phyloP scores from a whole-genome alignment of 2,329 filamentous ascomycete species.

The Colletotrichum liaoningense region DNA sequence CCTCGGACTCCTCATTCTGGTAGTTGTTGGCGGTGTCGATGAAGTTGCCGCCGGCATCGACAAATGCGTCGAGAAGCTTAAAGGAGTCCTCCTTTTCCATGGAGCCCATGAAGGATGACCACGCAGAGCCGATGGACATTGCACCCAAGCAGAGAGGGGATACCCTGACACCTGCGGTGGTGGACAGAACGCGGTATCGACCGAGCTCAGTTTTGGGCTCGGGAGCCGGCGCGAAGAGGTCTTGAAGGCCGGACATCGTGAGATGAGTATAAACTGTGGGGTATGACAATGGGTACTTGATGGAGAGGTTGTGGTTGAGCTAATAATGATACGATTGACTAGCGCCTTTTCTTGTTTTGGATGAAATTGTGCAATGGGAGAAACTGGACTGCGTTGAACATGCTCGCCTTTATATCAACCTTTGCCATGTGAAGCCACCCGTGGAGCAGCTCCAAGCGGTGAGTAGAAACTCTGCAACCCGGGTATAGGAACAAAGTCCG shows the following conservation, averaged over 20 bases:
- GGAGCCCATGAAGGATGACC: slow-evolving; percentile 59
- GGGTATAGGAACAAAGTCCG: slow-evolving; percentile 10
- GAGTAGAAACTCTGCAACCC: neutral
- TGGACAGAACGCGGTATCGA: slow-evolving; percentile 62
- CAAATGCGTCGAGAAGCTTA: slow-evolving; percentile 68
- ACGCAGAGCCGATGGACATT: slow-evolving; percentile 63
- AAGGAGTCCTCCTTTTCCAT: slow-evolving; percentile 66
- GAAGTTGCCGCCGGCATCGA: slow-evolving; percentile 72
- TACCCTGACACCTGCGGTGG: slow-evolving; percentile 61
- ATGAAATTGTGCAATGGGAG: neutral
- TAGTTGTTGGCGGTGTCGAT: slow-evolving; percentile 74
- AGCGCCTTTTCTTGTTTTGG: neutral
- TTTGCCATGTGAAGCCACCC: neutral
- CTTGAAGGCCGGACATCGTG: slow-evolving; percentile 21
- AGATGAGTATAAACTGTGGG: neutral
- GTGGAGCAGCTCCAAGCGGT: neutral
- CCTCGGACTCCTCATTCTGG: slow-evolving; percentile 67
- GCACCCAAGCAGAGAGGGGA: slow-evolving; percentile 64
- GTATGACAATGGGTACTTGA: neutral
- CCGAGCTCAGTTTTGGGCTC: slow-evolving; percentile 62
- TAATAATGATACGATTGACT: neutral
- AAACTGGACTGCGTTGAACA: neutral
- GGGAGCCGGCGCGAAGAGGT: slow-evolving; percentile 42
- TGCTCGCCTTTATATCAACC: slow-evolving; percentile 16
- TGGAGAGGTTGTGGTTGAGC: neutral